Evolutionary conservation across 345 rosid genomes (phyloP), one percentile per base, ranked within the genome.

Genomic region (Lumnitzera littorea): DNA sequence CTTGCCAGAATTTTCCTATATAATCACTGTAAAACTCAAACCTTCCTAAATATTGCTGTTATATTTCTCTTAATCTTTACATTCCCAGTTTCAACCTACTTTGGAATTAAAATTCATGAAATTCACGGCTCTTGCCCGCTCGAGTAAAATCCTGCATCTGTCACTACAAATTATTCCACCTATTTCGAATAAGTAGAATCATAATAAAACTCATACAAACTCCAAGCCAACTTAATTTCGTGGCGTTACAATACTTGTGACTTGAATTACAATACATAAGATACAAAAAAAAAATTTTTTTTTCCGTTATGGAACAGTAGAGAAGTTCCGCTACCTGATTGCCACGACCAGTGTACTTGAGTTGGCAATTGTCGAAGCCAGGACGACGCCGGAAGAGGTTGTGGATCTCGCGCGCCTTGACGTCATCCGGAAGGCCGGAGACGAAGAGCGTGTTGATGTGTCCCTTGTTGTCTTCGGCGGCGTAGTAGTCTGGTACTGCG

Each of bases 291-390:
- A 27, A 27, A 20, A 1, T 20, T 27, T 27, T 4, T 48, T 24
- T 25, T 50, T 16, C 41, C 55, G 59, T 46, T 5, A 23, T 46
- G 23, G 50, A 56, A 13, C 16, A 46, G 23, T 23, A 29, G 48
- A 29, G 12, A 56, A 9, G 23, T 27, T 27, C 17, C 7, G 15
- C 17, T 48, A 86, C 96, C 95, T 89, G 95, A 71, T 89, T 81
- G 64, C 98, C 95, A 3, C 89, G 89, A 52, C 96, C 96, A 24
- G 95, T 89, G 75, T 91, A 91, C 77, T 91, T 89, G 68, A 91
- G 92, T 84, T 91, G 96, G 62, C 85, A 85, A 59, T 71, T 80
- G 25, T 86, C 91, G 67, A 87, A 91, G 8, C 96, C 95, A 0
- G 74, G 81, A 60, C 84, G 84, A 2, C 83, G 86, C 13, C 92